phyloP scores from a whole-genome alignment of 2,329 filamentous ascomycete genomes.

The Ascochyta koolunga region DNA sequence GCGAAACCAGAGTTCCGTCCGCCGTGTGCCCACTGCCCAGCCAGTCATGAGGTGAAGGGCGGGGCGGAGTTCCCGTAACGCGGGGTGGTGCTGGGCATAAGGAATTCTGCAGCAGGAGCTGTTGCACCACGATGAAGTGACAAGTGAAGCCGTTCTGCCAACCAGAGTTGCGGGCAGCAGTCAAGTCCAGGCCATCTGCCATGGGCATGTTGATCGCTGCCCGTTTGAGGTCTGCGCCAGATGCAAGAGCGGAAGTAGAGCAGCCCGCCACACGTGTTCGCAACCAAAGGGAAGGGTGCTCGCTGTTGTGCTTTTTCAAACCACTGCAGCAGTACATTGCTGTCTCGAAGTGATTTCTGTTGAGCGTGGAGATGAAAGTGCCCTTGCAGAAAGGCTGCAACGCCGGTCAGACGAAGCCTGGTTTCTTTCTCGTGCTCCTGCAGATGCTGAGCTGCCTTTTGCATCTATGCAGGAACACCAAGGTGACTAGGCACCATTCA shows the following conservation, averaged over 20 bases:
- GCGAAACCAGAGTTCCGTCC: conserved; percentile 34
- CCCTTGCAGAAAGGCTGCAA: conserved; percentile 14
- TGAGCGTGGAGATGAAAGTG: conserved; percentile 17
- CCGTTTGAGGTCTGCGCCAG: conserved; percentile 21
- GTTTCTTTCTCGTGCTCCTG: background rate
- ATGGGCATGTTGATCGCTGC: conserved; percentile 22
- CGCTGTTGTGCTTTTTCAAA: conserved; percentile 3
- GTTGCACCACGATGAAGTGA: conserved; percentile 24
- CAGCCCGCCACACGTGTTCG: conserved; percentile 1
- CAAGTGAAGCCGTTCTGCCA: conserved; percentile 2
- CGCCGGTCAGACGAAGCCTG: conserved; percentile 11
- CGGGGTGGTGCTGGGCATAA: conserved; percentile 19
- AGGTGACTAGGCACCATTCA: background rate
- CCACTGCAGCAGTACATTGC: background rate
- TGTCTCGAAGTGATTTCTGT: conserved; percentile 13
- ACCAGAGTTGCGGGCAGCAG: conserved; percentile 1
- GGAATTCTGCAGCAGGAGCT: conserved; percentile 9
- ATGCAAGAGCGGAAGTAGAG: conserved; percentile 15
- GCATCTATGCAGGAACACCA: conserved; percentile 1
- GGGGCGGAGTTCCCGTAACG: conserved; percentile 19
- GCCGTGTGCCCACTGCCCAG: conserved; percentile 12
- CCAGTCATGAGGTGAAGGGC: conserved; percentile 10
- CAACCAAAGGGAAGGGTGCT: conserved; percentile 4
- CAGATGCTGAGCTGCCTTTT: background rate
- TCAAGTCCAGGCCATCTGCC: conserved; percentile 13